Evolutionary conservation across 2,329 filamentous ascomycete species (phyloP).

Genomic region (Exophiala bonariae): DNA sequence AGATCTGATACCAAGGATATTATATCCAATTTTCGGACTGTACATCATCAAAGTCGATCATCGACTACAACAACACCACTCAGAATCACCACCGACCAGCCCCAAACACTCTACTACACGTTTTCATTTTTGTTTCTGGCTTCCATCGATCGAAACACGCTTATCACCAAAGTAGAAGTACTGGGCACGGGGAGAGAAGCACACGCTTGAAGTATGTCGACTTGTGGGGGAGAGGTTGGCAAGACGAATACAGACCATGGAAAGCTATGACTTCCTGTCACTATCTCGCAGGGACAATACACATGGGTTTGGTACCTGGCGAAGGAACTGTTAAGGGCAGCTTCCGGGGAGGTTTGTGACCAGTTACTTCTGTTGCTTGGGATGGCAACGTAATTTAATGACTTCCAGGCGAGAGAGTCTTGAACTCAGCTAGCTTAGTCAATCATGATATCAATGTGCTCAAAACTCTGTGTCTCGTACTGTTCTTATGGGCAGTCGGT

Average conservation of each 20-base stretch:
- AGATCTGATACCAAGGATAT: constrained; percentile 1
- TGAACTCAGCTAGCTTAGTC: constrained; percentile 19
- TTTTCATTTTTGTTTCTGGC: constrained; percentile 21
- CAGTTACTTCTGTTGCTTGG: constrained; percentile 22
- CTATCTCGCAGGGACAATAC: not conserved
- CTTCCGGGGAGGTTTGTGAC: constrained; percentile 26
- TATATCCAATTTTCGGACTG: constrained; percentile 5
- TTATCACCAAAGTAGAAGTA: constrained; percentile 15
- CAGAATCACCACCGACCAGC: constrained; percentile 19
- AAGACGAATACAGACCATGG: not conserved
- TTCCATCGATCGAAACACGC: constrained; percentile 11
- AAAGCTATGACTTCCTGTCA: constrained; percentile 8
- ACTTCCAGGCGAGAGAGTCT: constrained; percentile 8
- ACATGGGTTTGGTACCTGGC: constrained; percentile 10
- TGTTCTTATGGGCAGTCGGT: too few species aligned
- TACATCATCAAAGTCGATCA: constrained; percentile 10
- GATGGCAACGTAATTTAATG: constrained; percentile 23
- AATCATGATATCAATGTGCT: constrained; percentile 26
- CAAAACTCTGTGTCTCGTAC: constrained; percentile 2
- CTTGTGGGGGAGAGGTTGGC: constrained; percentile 3
- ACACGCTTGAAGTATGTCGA: constrained; percentile 7
- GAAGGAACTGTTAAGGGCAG: constrained; percentile 29
- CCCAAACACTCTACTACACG: constrained; percentile 21
- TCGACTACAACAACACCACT: constrained; percentile 9
- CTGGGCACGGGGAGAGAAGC: constrained; percentile 10